Evolutionary conservation across 2,329 filamentous ascomycete genomes (phyloP), one percentile per base, ranked within the genome.

Genomic region (Fusarium pseudonygamai): DNA sequence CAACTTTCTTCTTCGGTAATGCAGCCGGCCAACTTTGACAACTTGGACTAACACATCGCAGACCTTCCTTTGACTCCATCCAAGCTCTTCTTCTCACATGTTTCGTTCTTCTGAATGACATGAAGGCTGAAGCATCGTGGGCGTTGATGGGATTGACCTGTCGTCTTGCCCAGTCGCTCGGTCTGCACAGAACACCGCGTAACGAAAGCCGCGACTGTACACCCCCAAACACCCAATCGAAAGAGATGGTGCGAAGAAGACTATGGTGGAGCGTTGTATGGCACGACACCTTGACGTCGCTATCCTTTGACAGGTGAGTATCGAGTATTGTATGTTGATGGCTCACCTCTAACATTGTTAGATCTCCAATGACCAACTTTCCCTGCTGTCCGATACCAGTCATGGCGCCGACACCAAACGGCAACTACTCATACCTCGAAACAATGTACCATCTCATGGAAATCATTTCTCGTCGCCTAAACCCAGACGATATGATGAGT

Each of bases 71-170:
- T 43, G 90, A 92, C 78, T 91, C 89, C 9, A 89, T 92, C 32
- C 90, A 92, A 78, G 90, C 90, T 2, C 81, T 92, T 45, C 82
- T 92, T 3, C 85, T 92, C 47, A 89, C 89, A 8, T 87, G 89
- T 36, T 91, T 92, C 70, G 89, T 91, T 6, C 82, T 92, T 5
- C 82, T 91, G 32, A 92, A 92, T 73, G 90, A 92, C 67, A 92
- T 92, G 90, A 92, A 92, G 76, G 90, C 90, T 3, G 90, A 92
- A 75, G 90, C 89, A 1, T 91, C 90, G 1, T 92, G 90, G 90
- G 90, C 90, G 0, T 79, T 92, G 60, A 85, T 91, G 57, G 90
- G 90, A 2, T 85, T 92, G 49, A 91, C 90, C 0, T 91, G 89
- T 69, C 86, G 90, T 32, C 84, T 92, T n/a, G 90, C 90, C 0